Evolutionary conservation across 2,329 filamentous ascomycete species (phyloP).

Genomic region (Dryadomyces quercus-mongolicae): DNA sequence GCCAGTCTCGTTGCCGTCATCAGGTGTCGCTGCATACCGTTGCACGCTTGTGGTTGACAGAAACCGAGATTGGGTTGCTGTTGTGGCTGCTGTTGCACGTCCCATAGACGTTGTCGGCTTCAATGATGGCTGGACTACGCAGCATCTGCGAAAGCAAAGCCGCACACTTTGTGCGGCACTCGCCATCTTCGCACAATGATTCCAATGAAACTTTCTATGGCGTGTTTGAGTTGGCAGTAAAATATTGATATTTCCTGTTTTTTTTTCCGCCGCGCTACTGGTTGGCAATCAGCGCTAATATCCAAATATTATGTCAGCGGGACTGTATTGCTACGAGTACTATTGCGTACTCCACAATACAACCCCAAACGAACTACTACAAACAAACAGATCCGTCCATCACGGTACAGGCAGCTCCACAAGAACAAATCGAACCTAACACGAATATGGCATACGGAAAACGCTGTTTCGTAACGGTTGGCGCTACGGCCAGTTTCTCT

Average conservation of each 20-base stretch:
- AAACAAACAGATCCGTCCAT: too few species aligned
- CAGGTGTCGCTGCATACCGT: not conserved
- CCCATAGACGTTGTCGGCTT: not conserved
- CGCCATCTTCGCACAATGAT: constrained; percentile 21
- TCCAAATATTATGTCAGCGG: too few species aligned
- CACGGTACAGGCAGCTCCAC: not conserved
- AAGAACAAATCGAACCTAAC: not conserved
- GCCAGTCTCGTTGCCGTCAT: not conserved
- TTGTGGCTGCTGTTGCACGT: not conserved
- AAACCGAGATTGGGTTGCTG: not conserved
- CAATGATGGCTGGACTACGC: constrained; percentile 8
- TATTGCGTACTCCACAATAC: too few species aligned
- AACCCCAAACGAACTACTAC: too few species aligned
- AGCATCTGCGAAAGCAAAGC: constrained; percentile 24
- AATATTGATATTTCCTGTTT: not conserved
- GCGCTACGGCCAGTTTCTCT: constrained; percentile 78
- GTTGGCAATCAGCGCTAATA: not conserved
- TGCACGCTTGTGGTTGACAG: constrained; percentile 5
- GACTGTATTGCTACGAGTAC: too few species aligned
- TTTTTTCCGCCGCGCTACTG: not conserved
- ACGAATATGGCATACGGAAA: constrained; percentile 12
- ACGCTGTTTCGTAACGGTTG: constrained; percentile 76
- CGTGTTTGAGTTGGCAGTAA: not conserved
- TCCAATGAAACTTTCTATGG: not conserved
- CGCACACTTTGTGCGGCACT: constrained; percentile 27